phyloP scores from a whole-genome alignment of 2,329 filamentous ascomycete species.

The Albophoma yamanashiensis region DNA sequence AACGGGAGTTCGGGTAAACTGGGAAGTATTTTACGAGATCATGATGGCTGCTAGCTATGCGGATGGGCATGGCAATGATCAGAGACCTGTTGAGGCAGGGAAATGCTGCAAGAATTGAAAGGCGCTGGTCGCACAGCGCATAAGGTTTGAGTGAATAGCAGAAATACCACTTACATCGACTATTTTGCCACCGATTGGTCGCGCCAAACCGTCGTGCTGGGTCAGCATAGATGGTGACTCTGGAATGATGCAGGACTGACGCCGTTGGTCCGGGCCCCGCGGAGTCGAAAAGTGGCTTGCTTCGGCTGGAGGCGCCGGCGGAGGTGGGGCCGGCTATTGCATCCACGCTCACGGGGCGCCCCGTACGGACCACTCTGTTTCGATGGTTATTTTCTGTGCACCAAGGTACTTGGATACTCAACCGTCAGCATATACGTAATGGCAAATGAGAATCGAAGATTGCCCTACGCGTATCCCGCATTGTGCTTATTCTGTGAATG shows the following conservation, averaged over 20 bases:
- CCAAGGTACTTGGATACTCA: too few relatives aligned
- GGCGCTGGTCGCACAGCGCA: background rate
- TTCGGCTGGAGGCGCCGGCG: background rate
- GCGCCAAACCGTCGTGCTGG: background rate
- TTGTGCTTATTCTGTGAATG: background rate
- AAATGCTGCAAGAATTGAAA: background rate
- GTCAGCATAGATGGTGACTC: background rate
- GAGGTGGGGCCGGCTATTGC: background rate
- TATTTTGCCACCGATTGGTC: background rate
- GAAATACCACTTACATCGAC: slow-evolving; percentile 18
- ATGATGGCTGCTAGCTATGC: background rate
- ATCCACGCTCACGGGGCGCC: too few relatives aligned
- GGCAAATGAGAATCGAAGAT: background rate
- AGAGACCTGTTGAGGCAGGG: background rate
- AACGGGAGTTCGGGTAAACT: background rate
- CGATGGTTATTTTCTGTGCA: too few relatives aligned
- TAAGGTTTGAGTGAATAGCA: slow-evolving; percentile 20
- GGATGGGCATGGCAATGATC: background rate
- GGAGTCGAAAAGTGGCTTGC: background rate
- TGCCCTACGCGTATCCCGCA: background rate
- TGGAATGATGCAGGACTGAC: background rate
- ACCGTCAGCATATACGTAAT: background rate
- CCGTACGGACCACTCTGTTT: too few relatives aligned
- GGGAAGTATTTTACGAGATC: background rate
- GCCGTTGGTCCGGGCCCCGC: background rate